These are phyloP conservation scores for Hysterium pulicare DNA, from an alignment of 2,329 filamentous ascomycete species.

Conservation along the genomic window DNA sequence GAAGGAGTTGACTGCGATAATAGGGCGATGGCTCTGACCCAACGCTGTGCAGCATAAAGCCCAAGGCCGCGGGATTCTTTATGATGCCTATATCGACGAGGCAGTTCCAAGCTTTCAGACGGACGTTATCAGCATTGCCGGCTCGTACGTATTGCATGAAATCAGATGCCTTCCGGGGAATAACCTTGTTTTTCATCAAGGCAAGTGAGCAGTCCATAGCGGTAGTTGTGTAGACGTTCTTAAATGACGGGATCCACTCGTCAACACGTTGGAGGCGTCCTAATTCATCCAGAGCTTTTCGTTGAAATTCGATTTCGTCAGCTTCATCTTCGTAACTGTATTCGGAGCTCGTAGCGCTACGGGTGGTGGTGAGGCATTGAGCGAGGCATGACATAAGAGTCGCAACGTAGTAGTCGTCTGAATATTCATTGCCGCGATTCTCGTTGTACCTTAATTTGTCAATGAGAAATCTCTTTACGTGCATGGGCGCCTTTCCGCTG, in stretches of 20 bases:
- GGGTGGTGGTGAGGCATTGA: conserved; percentile 46
- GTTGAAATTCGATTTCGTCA: conserved; percentile 53
- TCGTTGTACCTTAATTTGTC: conserved; percentile 92
- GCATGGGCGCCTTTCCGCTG: conserved; percentile 71
- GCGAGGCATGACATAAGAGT: conserved; percentile 67
- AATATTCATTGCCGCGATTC: conserved; percentile 84
- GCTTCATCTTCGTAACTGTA: conserved; percentile 49
- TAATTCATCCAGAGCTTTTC: conserved; percentile 58
- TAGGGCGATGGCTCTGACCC: conserved; percentile 56
- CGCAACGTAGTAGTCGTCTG: conserved; percentile 85
- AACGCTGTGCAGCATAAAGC: conserved; percentile 56
- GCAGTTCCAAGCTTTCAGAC: conserved; percentile 57
- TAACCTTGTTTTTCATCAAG: conserved; percentile 52
- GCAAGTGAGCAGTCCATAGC: conserved; percentile 58
- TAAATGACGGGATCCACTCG: conserved; percentile 64
- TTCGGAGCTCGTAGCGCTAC: conserved; percentile 25
- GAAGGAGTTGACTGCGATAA: conserved; percentile 52
- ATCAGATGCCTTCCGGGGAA: conserved; percentile 52
- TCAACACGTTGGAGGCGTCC: conserved; percentile 63
- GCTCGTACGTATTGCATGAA: conserved; percentile 60
- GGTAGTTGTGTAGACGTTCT: conserved; percentile 61
- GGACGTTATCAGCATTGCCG: conserved; percentile 59
- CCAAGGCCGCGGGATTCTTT: conserved; percentile 49
- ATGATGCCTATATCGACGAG: conserved; percentile 56
- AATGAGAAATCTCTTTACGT: conserved; percentile 78